Conservation (phyloP, 345 rosid genomes). For the Stellera chamaejasme region DNA sequence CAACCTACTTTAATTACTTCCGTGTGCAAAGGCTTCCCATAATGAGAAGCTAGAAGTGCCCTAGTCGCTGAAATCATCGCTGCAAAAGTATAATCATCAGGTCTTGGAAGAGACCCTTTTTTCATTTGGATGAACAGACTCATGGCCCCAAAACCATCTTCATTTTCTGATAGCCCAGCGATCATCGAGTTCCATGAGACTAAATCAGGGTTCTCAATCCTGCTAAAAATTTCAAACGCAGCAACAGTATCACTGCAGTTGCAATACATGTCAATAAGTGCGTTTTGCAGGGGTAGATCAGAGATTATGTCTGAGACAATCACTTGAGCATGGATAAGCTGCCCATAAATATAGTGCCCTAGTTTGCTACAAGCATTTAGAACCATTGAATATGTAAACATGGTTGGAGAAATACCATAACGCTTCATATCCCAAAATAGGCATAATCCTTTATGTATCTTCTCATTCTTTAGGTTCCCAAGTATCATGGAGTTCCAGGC, state of each 20-base stretch:
- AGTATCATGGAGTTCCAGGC: slow-evolving; percentile 72
- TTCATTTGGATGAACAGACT: slow-evolving; percentile 36
- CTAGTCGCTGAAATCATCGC: slow-evolving; percentile 51
- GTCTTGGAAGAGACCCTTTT: slow-evolving; percentile 31
- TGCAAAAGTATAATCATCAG: slow-evolving; percentile 76
- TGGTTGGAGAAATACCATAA: slow-evolving; percentile 45
- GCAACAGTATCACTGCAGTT: slow-evolving; percentile 42
- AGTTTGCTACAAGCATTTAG: slow-evolving; percentile 58
- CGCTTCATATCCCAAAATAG: slow-evolving; percentile 43
- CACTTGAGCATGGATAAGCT: slow-evolving; percentile 43
- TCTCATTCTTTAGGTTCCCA: slow-evolving; percentile 61
- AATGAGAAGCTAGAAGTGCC: slow-evolving; percentile 22
- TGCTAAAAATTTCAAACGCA: slow-evolving; percentile 36
- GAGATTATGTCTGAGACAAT: slow-evolving; percentile 25
- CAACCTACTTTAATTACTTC: slow-evolving; percentile 47
- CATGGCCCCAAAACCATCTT: slow-evolving; percentile 42
- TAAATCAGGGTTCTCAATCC: slow-evolving; percentile 40
- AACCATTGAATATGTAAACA: slow-evolving; percentile 62
- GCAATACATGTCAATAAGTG: slow-evolving; percentile 81
- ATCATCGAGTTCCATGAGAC: slow-evolving; percentile 88
- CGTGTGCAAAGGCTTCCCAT: slow-evolving; percentile 63
- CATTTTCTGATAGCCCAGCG: slow-evolving; percentile 55
- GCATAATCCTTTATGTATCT: slow-evolving; percentile 32
- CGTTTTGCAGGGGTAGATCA: slow-evolving; percentile 66
- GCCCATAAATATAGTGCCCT: slow-evolving; percentile 37